Evolutionary conservation across 495 filamentous ascomycete species (phyloP).

Genomic region (Neurospora sp.): DNA sequence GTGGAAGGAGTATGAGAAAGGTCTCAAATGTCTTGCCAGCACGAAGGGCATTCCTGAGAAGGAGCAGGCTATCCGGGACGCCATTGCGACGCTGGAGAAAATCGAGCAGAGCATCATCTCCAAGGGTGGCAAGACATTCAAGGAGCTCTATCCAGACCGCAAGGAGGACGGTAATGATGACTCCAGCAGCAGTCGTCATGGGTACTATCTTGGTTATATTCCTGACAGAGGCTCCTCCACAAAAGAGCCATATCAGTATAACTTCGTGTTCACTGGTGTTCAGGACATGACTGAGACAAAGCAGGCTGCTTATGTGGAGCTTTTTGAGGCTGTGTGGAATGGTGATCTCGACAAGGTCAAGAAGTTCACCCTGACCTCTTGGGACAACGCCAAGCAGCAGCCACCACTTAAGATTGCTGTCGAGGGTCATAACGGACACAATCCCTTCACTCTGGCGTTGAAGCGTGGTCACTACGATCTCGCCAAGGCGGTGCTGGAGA

Average conservation of each 20-base stretch:
- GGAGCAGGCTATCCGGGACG: constrained; percentile 33
- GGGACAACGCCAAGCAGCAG: constrained; percentile 36
- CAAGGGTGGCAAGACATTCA: constrained; percentile 54
- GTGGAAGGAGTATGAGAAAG: constrained; percentile 22
- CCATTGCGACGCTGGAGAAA: constrained; percentile 41
- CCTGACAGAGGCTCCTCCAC: background rate
- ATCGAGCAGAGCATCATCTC: constrained; percentile 43
- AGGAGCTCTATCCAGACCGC: constrained; percentile 50
- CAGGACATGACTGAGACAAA: constrained; percentile 42
- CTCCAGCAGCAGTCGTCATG: background rate
- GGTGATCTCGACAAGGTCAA: constrained; percentile 53
- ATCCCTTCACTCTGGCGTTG: constrained; percentile 56
- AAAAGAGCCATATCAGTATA: constrained; percentile 30
- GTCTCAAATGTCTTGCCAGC: constrained; percentile 13
- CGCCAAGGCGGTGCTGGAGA: constrained; percentile 55
- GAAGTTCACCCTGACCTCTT: constrained; percentile 33
- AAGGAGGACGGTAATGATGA: constrained; percentile 2
- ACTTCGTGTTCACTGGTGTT: constrained; percentile 36
- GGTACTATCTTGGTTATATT: background rate
- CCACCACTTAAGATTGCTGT: constrained; percentile 53
- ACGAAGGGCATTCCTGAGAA: constrained; percentile 39
- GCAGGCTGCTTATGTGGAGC: constrained; percentile 46
- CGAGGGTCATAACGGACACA: constrained; percentile 29
- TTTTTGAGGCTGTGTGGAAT: constrained; percentile 60
- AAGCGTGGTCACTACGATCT: constrained; percentile 49